Base-by-base conservation (phyloP, 2,329 filamentous ascomycete species). In the Pseudonectria foliicola region DNA sequence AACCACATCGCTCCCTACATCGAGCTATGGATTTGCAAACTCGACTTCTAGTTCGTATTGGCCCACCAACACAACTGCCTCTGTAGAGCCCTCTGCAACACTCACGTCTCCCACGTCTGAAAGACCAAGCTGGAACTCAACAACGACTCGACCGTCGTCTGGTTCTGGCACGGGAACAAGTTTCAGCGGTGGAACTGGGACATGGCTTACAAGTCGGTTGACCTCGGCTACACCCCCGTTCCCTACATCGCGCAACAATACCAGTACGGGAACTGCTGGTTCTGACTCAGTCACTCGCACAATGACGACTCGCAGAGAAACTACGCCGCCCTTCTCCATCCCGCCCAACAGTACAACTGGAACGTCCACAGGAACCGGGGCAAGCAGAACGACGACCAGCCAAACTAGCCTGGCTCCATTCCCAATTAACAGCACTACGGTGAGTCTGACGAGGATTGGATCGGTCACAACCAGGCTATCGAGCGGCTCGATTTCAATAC, bases 371-470 rank as follows among this genome's bases (percentile, higher is more conserved):
- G 30, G 28, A 18, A 21, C 40, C 16, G 25, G 14, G 7, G 21
- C 21, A 10, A 34, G 13, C 21, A 33, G 25, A 6, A 36, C 30
- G 8, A 25, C 30, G 11, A 37, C 33, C 11, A 37, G 36, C 4
- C 23, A 35, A 21, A 35, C 31, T 8, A 41, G 29, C 25, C 34
- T 29, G 14, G 25, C 34, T 3, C 43, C 43, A 8, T 49, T 49
- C 27, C 36, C 45, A 12, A 44, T 30, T 4, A 50, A 50, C 34
- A 35, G 38, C 8, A 51, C 48, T 12, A 27, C n/a, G n/a, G n/a
- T 23, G 7, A 27, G 13, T 11, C n/a, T 29, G 13, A 35, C 33
- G 4, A 15, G 27, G 13, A 31, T 37, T 4, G 30, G 31, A 12
- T 16, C 25, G 6, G 25, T 13, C 25, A 27, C 25, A 5, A 27